Conservation (phyloP, 2,329 filamentous ascomycete species). For the Ceratocystis variospora region DNA sequence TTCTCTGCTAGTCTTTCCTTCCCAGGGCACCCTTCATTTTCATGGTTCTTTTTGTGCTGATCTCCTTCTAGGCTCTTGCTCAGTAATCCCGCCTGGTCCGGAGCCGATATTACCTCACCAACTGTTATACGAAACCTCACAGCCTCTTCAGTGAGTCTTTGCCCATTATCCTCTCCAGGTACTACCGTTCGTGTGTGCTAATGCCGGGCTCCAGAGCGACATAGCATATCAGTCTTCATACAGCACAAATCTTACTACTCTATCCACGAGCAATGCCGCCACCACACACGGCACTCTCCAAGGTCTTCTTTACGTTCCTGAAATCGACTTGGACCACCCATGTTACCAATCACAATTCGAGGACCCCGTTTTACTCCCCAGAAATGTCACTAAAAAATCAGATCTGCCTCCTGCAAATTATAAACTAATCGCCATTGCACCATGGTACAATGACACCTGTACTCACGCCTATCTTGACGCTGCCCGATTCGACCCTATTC, state of each 20-base stretch:
- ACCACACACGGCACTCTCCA: constrained; percentile 48
- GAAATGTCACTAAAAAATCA: constrained; percentile 57
- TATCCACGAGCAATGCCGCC: constrained; percentile 54
- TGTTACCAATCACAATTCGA: constrained; percentile 50
- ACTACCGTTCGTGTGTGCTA: constrained; percentile 18
- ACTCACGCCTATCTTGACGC: constrained; percentile 56
- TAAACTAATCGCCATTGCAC: constrained; percentile 66
- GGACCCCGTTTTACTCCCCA: constrained; percentile 44
- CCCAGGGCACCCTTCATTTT: not conserved
- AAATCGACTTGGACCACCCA: constrained; percentile 41
- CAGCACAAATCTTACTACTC: constrained; percentile 53
- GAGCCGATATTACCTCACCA: constrained; percentile 36
- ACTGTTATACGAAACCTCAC: constrained; percentile 45
- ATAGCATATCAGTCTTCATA: constrained; percentile 41
- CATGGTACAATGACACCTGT: constrained; percentile 68
- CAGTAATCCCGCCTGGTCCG: constrained; percentile 44
- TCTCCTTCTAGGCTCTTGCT: constrained; percentile 38
- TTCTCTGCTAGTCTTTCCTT: not conserved
- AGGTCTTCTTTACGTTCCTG: constrained; percentile 77
- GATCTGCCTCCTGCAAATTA: constrained; percentile 58
- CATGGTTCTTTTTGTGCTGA: constrained; percentile 2
- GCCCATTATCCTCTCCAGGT: not conserved
- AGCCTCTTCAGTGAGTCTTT: constrained; percentile 37
- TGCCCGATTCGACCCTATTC: constrained; percentile 43
- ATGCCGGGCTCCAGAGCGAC: constrained; percentile 26